Evolutionary conservation across 805 yeast genomes (phyloP).

Genomic region (Saccharomycopsis sp.): DNA sequence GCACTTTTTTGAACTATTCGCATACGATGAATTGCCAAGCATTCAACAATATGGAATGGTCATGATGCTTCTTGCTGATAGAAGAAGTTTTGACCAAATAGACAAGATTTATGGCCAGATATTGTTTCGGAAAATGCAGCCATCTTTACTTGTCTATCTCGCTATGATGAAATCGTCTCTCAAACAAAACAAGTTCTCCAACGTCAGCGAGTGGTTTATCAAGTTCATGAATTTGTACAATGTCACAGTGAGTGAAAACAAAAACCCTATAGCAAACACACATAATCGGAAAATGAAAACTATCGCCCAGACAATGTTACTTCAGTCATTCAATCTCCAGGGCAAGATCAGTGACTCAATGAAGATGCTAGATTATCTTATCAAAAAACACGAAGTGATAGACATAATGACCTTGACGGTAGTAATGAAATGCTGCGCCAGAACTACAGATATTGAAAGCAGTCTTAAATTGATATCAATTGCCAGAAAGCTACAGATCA

Average conservation of each 20-base stretch:
- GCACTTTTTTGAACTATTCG: background rate
- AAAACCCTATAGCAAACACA: background rate
- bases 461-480: background rate
- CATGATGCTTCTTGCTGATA: background rate
- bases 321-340: background rate
- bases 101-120: background rate
- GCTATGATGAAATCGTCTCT: background rate
- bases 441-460: background rate
- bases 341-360: background rate
- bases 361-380: background rate
- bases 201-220: constrained; percentile 1
- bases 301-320: background rate
- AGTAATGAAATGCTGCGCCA: background rate
- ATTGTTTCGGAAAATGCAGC: background rate
- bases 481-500: background rate
- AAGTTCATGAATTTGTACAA: background rate
- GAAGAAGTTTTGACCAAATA: background rate
- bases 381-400: background rate
- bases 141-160: background rate
- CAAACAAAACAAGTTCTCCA: background rate
- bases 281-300: background rate
- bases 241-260: background rate
- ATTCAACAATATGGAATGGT: background rate
- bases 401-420: background rate
- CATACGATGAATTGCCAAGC: background rate